These are phyloP conservation scores for Ploettnerulaceae sp. DNA, from an alignment of 2,329 filamentous ascomycete genomes.

Conservation along the genomic window DNA sequence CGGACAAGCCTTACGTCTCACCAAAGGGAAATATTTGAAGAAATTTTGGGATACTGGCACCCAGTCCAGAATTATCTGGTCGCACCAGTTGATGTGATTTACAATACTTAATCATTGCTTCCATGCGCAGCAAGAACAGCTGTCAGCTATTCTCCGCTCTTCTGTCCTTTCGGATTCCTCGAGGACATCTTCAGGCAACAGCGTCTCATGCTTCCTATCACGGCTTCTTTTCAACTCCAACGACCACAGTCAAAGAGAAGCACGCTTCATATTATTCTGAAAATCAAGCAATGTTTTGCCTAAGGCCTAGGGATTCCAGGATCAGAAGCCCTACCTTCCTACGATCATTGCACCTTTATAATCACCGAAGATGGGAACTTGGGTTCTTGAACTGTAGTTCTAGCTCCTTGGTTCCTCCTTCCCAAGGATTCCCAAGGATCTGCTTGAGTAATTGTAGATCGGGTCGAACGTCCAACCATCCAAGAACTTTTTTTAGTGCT, in stretches of 20 bases:
- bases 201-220: conserved; percentile 2
- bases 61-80: too few species aligned
- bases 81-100: too few species aligned
- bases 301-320: neutral
- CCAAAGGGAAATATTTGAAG: too few species aligned
- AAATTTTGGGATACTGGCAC: too few species aligned
- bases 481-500: too few species aligned
- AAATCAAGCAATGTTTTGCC: conserved; percentile 4
- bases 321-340: conserved; percentile 6
- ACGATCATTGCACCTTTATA: conserved; percentile 6
- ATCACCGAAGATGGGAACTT: neutral
- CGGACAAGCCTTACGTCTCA: too few species aligned
- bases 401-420: too few species aligned
- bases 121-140: neutral
- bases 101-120: conserved; percentile 1
- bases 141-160: neutral
- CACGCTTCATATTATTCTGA: conserved; percentile 2
- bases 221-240: conserved; percentile 4
- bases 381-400: conserved; percentile 3
- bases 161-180: conserved; percentile 2
- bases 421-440: too few species aligned
- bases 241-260: neutral
- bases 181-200: conserved; percentile 2
- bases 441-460: neutral
- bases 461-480: neutral